Evolutionary conservation across 2,329 filamentous ascomycete genomes (phyloP).

Genomic region (Dichotomopilus funicola): DNA sequence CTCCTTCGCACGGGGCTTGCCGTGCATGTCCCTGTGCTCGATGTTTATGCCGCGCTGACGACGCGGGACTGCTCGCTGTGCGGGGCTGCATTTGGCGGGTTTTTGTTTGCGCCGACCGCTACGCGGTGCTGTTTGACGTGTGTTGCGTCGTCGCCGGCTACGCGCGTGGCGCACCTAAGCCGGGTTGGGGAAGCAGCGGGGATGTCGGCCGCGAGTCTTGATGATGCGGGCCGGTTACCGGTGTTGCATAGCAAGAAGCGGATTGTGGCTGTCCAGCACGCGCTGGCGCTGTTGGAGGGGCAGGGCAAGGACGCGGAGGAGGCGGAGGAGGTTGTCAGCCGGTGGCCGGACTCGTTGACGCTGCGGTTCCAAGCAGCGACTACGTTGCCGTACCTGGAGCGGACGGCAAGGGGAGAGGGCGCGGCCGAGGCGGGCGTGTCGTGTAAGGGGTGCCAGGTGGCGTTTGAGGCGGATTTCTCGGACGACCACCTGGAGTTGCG

Average conservation of each 20-base stretch:
- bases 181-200: constrained; percentile 7
- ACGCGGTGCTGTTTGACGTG: constrained; percentile 13
- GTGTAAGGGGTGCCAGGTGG: constrained; percentile 15
- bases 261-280: constrained; percentile 11
- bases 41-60: constrained; percentile 5
- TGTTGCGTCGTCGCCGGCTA: constrained; percentile 10
- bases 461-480: constrained; percentile 9
- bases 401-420: not conserved
- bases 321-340: constrained; percentile 1
- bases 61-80: constrained; percentile 11
- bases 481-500: constrained; percentile 10
- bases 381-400: constrained; percentile 10
- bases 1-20: constrained; percentile 7
- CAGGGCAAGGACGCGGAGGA: not conserved
- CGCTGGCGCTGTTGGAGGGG: not conserved
- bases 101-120: constrained; percentile 12
- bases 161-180: constrained; percentile 5
- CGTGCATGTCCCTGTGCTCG: not conserved
- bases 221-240: not conserved
- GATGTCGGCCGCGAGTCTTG: not conserved
- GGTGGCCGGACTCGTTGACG: constrained; percentile 12
- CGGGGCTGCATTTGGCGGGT: constrained; percentile 9
- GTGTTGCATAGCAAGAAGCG: constrained; percentile 11
- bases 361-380: constrained; percentile 12
- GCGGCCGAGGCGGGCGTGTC: constrained; percentile 8